Base-by-base conservation (phyloP, 2,329 filamentous ascomycete species). In the Fusarium coffeatum region DNA sequence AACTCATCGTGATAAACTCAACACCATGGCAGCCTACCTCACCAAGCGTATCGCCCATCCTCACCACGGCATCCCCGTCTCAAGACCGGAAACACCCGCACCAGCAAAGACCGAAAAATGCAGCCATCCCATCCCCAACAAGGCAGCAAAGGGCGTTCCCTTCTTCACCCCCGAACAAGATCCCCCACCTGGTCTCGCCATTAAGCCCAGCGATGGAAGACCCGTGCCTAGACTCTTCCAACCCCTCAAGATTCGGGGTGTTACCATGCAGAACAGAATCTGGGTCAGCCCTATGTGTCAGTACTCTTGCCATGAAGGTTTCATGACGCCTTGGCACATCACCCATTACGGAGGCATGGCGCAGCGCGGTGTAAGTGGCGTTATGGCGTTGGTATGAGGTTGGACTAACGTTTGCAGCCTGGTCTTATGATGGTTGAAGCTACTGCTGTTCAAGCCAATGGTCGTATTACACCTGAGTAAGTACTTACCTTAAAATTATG, bases 321-420 rank as follows among this genome's bases (percentile, higher is more conserved):
- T 92, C 76, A 85, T 88, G 68, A 92, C 89, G 0, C 81, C 87
- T 64, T 94, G 91, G 90, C 92, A 94, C 76, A 78, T 90, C 37
- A 88, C 91, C 4, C 92, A 94, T 72, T 83, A 93, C 30, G 92
- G 92, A 20, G 90, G 90, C 22, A 93, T 94, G 69, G 83, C 90
- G 27, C 86, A 89, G 72, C 88, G 91, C 5, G 92, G 92, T 1
- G 89, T 79, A 71, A 72, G 76, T 77, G 42, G 72, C 66, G n/a
- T 16, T 46, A 16, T 41, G 12, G 9, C 18, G 3, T 37, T 32
- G 12, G n/a, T 18, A 3, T 46, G 23, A 28, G 16, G n/a, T 15
- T 22, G 28, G 5, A 46, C 57, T 67, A 22, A 71, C 37, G 16
- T 13, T 3, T 15, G 12, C 12, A 78, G 76, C 76, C 92, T 0